These are phyloP conservation scores for Taiozyma sp. DNA, from an alignment of 1,139 yeast species.

Conservation along the genomic window DNA sequence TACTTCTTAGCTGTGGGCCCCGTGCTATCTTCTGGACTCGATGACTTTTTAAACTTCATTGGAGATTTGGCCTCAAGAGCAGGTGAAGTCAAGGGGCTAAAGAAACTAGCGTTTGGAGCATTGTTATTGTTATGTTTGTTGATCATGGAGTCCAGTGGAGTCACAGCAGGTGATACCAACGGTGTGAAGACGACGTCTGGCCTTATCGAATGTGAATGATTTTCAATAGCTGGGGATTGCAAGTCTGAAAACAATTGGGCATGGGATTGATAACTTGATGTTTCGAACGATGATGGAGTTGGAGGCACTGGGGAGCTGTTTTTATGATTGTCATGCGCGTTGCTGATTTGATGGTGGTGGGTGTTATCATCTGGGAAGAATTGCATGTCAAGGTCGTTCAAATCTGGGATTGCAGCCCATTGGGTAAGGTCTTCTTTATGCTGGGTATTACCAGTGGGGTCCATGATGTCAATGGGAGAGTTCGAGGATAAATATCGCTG, in stretches of 20 bases:
- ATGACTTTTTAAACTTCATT: constrained; percentile 17
- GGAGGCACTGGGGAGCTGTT: constrained; percentile 12
- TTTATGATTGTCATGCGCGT: background rate
- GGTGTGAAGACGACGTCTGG: constrained; percentile 56
- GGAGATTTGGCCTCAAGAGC: constrained; percentile 44
- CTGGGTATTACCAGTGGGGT: background rate
- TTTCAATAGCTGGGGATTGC: constrained; percentile 17
- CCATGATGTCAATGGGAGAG: constrained; percentile 6
- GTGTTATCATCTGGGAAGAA: constrained; percentile 10
- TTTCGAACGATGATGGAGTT: constrained; percentile 21
- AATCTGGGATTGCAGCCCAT: constrained; percentile 18
- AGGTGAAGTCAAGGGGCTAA: constrained; percentile 60
- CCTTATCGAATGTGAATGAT: constrained; percentile 15
- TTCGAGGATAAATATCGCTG: constrained; percentile 1
- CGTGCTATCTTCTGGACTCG: constrained; percentile 15
- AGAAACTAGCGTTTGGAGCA: constrained; percentile 24
- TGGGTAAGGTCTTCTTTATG: constrained; percentile 4
- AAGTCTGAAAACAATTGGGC: constrained; percentile 9
- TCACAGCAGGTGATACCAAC: constrained; percentile 68
- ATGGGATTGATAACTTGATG: constrained; percentile 6
- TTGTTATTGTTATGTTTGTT: constrained; percentile 8
- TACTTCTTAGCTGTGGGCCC: constrained; percentile 21
- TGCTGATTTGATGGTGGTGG: constrained; percentile 1
- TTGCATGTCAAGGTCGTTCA: constrained; percentile 19
- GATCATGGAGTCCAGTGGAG: constrained; percentile 48